Evolutionary conservation across 2,329 filamentous ascomycete species (phyloP), one percentile per base, ranked within the genome.

Genomic region (Aspergillus thermomutatus): DNA sequence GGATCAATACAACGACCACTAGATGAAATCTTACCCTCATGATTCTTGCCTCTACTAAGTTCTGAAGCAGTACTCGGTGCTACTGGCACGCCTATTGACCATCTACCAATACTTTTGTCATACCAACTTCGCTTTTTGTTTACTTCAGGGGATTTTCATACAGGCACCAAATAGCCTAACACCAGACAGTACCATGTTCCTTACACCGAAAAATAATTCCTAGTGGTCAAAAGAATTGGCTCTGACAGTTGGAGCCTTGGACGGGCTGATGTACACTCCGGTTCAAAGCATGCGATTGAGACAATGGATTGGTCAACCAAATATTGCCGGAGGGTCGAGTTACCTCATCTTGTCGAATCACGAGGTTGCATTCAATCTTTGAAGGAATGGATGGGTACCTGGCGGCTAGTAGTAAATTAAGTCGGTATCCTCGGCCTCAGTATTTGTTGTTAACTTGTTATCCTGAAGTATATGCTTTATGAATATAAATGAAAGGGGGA

Each of bases 181-280:
- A 6, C 4, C 4, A 11, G 28, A 2, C 10, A 31, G 28, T 5
- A 54, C 49, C 52, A 54, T 47, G 56, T 47, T 60, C 28, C 11
- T 43, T 54, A 64, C 61, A 67, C 60, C 59, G 60, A 62, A 64
- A 64, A 62, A 67, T 66, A 54, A 46, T 25, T 58, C 31, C 31
- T 53, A 65, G 40, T 64, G 60, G 58, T 52, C 52, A 52, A 55
- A 61, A 63, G 59, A 60, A 65, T 54, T 64, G 66, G 66, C 58
- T 60, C 62, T 64, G 62, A 59, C 63, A 65, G 62, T 53, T 61
- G 52, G 56, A 66, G 60, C 63, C 64, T 63, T 62, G 65, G 64
- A 54, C 62, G 64, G 63, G 61, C 68, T 69, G 68, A 68, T 71
- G 65, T 65, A 68, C 60, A 55, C 63, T 55, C 60, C 64, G 57